Conservation (phyloP, 2,329 filamentous ascomycete species). For the Aspergillus tubingensis region DNA sequence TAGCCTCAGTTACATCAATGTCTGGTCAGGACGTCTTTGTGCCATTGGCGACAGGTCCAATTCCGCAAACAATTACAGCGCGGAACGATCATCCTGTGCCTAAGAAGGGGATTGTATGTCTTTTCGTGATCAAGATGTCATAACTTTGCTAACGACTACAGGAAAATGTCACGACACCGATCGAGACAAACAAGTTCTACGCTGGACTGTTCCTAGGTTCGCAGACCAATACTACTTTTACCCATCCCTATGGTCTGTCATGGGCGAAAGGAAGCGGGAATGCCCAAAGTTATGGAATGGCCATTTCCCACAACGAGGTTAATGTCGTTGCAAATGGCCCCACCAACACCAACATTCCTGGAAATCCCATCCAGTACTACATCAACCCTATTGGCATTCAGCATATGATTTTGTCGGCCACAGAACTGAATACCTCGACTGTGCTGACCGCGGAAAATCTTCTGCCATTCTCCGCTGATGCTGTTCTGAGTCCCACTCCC, state of each 20-base stretch:
- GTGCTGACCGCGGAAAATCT: conserved; percentile 56
- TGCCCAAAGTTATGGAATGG: conserved; percentile 72
- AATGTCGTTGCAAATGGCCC: conserved; percentile 68
- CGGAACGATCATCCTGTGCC: conserved; percentile 47
- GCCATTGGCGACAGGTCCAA: conserved; percentile 41
- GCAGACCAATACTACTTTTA: conserved; percentile 70
- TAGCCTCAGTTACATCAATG: conserved; percentile 27
- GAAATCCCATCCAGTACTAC: conserved; percentile 67
- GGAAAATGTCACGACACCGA: conserved; percentile 36
- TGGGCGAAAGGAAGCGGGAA: conserved; percentile 67
- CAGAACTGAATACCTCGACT: conserved; percentile 67
- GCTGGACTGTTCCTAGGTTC: conserved; percentile 76
- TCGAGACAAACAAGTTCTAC: conserved; percentile 63
- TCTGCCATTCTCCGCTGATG: conserved; percentile 62
- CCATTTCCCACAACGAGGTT: conserved; percentile 71
- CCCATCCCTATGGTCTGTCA: conserved; percentile 71
- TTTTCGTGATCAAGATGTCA: background rate
- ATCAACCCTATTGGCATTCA: conserved; percentile 81
- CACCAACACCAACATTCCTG: conserved; percentile 54
- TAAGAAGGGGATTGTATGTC: conserved; percentile 42
- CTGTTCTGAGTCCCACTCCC: conserved; percentile 63
- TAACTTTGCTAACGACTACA: conserved; percentile 20
- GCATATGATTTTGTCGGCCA: conserved; percentile 76
- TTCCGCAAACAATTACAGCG: conserved; percentile 41
- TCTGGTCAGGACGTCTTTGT: conserved; percentile 45